Base-by-base conservation (phyloP, 805 yeast genomes). In the Lipomyces sp. region DNA sequence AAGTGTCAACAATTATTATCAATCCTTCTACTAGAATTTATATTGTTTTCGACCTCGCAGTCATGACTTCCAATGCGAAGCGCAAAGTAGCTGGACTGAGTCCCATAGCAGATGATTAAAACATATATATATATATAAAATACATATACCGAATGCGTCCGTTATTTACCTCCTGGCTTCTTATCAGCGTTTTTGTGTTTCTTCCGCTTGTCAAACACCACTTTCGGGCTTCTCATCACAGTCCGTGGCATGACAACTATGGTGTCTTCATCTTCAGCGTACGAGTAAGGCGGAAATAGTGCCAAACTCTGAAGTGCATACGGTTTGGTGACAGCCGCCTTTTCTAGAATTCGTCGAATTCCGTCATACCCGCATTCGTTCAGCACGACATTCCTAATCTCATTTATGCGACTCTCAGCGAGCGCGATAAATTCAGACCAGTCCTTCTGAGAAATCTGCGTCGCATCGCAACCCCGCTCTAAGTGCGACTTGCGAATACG, bases 391-490 rank as follows among this genome's bases (percentile, higher is more conserved):
- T 37, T 42, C 8, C 70, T 62, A 37, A 70, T 61, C 42, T 64
- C 67, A 24, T 55, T 59, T 7, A 65, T 62, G 29, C 70, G 64
- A 30, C 59, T 34, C 60, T 70, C 67, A 3, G 69, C 65, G 11
- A 66, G 53, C 35, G 45, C 62, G 24, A 70, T 50, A 37, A 70
- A 70, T 39, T 57, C 64, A 24, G 65, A 37, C 73, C 73, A 70
- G 30, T 70, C 71, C 15, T 57, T 56, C 51, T 65, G 68, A n/a
- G 71, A 45, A 48, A 70, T 70, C 57, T 70, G 73, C 24, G 73
- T 70, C 5, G 73, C 73, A 18, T 70, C 73, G 35, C 72, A 67
- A 10, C 71, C 70, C 35, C 73, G 63, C 45, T 70, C 73, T 6
- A 70, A 51, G 55, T 70, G 71, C 3, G 73, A 70, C 59, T 70